Percentiles rank a stretch among this genome's conserved stretches.
Evolutionary conservation across 441 rosid species (phyloP).

Genomic region (Metrosideros polymorpha): DNA sequence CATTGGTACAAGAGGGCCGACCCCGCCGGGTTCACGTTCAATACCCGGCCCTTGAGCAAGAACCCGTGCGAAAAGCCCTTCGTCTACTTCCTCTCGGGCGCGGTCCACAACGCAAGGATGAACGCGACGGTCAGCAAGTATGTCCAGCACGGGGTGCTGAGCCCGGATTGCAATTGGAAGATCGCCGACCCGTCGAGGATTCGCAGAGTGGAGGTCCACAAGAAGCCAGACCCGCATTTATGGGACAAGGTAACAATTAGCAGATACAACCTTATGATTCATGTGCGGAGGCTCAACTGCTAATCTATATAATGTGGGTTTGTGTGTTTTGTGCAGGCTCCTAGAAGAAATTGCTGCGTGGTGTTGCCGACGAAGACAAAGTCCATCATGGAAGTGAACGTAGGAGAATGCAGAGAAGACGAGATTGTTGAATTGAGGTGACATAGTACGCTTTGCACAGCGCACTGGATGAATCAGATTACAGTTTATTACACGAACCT

Average conservation of each 20-base stretch:
- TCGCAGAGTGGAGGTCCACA: not conserved
- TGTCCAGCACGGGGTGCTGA: not conserved
- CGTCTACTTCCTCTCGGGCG: not conserved
- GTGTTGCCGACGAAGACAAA: not conserved
- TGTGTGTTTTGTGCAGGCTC: not conserved
- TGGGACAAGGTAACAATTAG: constrained; percentile 2
- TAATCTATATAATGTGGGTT: not conserved
- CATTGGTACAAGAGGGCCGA: constrained; percentile 4
- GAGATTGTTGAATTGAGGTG: not conserved
- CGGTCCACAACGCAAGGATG: not conserved
- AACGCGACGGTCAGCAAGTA: not conserved
- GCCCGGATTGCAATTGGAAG: not conserved
- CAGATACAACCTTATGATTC: not conserved
- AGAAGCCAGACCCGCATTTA: not conserved
- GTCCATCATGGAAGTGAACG: not conserved
- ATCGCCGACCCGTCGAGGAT: not conserved
- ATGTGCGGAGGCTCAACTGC: not conserved
- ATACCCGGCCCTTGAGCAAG: not conserved
- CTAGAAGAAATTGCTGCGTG: constrained; percentile 8
- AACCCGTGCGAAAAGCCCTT: constrained; percentile 1
- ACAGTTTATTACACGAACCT: not conserved
- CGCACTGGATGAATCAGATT: not conserved
- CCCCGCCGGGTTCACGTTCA: not conserved
- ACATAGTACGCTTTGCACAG: too few relatives aligned
- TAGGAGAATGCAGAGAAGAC: constrained; percentile 2